Base-by-base conservation (phyloP, 225 moss, liverwort and hornwort species). In the Marchantia polymorpha region DNA sequence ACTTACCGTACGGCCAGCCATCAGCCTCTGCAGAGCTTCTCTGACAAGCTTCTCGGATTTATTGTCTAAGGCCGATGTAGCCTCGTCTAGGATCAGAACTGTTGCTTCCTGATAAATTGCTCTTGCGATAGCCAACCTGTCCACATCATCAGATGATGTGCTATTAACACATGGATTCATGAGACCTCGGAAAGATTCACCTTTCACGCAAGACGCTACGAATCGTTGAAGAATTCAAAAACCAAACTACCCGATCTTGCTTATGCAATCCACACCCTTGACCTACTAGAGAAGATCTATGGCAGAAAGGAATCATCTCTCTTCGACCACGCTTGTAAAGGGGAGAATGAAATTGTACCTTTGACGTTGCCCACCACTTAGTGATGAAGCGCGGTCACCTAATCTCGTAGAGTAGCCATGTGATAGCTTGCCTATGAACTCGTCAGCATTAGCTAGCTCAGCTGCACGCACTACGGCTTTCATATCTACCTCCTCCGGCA, bases 331-430 rank as follows among this genome's bases (percentile, higher is more conserved):
- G n/a, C n/a, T n/a, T n/a, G 20, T 4, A 61, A 61, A 61, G 60
- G 22, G 22, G 49, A 22, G 13, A 69, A 39, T 12, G 17, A 1
- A 53, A 73, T 26, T 69, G 23, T 76, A 96, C 96, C 96, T 93
- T 78, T 99, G 97, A 50, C 94, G 90, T 77, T 99, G 97, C 77
- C 97, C 97, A 67, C 97, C 97, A 82, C 97, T 99, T 52, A 99
- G 89, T 8, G 91, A 93, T 53, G 90, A 90, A 52, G 94, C 97
- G 71, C 94, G 93, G 77, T 99, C 94, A 76, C 97, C 97, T 79
- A 99, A 81, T 84, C 91, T 88, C 25, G 97, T 93, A 56, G 83
- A 60, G 81, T 94, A 99, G 26, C 93, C 97, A 76, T 91, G 10
- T n/a, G 93, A 79, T 26, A 99, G 93, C 78, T 82, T 90, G 84